A percentile compares a stretch with the other conserved stretches of the same genome.
Conservation (phyloP, 2,329 filamentous ascomycete species). For the Boeremia exigua region DNA sequence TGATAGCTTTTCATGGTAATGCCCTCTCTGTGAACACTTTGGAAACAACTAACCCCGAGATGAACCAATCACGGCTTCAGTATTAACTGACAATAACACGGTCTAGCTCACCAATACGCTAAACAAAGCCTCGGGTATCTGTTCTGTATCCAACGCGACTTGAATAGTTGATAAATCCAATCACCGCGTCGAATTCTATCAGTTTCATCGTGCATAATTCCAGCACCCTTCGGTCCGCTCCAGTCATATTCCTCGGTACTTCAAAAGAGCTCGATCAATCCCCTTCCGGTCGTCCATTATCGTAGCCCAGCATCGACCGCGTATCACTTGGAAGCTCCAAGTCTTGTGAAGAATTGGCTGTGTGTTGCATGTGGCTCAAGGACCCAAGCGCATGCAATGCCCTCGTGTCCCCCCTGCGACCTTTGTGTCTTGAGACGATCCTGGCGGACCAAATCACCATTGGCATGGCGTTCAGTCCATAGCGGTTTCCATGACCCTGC, state of each 20-base stretch:
- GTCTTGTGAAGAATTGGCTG: neutral
- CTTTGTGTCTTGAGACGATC: neutral
- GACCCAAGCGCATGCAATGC: neutral
- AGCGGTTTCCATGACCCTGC: neutral
- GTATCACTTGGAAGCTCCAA: neutral
- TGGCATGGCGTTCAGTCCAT: neutral
- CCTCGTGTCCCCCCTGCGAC: neutral
- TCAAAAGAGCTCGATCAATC: neutral
- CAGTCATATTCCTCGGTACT: neutral
- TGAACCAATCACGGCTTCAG: conserved; percentile 44
- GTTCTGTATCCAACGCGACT: conserved; percentile 72
- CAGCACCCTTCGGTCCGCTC: neutral
- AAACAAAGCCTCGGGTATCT: conserved; percentile 70
- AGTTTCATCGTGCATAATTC: neutral
- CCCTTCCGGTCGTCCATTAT: neutral
- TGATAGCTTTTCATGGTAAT: too few relatives aligned
- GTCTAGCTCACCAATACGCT: conserved; percentile 74
- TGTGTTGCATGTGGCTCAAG: neutral
- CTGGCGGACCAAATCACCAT: neutral
- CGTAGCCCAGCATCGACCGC: neutral
- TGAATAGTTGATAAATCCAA: conserved; percentile 74
- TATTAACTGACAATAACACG: conserved; percentile 56
- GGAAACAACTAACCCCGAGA: too few relatives aligned
- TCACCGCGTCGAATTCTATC: conserved; percentile 65
- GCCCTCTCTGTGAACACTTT: too few relatives aligned